These are phyloP conservation scores for Teunomyces gatunensis DNA, from an alignment of 805 yeast species.

Conservation along the genomic window DNA sequence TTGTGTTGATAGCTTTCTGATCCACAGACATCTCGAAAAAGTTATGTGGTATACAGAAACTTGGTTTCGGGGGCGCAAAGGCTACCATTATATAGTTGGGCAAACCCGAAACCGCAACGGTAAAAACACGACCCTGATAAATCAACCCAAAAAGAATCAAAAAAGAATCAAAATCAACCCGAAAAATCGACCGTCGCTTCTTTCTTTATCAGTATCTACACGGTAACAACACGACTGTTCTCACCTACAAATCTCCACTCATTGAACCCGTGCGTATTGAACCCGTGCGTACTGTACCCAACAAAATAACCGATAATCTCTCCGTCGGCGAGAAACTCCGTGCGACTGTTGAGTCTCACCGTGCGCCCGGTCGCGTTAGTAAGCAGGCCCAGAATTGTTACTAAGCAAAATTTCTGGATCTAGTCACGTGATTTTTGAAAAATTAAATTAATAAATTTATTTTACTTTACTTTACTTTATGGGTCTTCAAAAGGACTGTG, in stretches of 20 bases:
- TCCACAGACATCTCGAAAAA: conserved; percentile 47
- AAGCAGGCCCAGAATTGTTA: background rate
- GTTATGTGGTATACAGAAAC: background rate
- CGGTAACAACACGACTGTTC: no score
- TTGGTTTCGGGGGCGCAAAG: background rate
- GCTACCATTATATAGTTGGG: background rate
- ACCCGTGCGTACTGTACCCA: background rate
- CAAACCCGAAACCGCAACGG: background rate
- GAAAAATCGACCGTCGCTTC: background rate
- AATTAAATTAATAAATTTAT: no score
- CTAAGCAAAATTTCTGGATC: background rate
- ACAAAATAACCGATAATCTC: background rate
- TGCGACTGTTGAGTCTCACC: background rate
- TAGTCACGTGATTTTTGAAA: background rate
- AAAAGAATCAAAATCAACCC: no score
- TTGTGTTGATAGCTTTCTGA: conserved; percentile 75
- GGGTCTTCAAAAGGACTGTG: conserved; percentile 31
- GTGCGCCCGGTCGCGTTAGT: background rate
- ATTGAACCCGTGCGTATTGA: no score
- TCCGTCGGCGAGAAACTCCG: background rate
- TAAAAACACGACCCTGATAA: no score
- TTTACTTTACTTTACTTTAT: no score
- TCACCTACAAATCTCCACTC: no score
- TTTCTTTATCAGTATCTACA: no score
- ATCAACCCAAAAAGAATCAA: no score